Base-by-base conservation (phyloP, 2,329 filamentous ascomycete species). In the Cordyceps fumosorosea region DNA sequence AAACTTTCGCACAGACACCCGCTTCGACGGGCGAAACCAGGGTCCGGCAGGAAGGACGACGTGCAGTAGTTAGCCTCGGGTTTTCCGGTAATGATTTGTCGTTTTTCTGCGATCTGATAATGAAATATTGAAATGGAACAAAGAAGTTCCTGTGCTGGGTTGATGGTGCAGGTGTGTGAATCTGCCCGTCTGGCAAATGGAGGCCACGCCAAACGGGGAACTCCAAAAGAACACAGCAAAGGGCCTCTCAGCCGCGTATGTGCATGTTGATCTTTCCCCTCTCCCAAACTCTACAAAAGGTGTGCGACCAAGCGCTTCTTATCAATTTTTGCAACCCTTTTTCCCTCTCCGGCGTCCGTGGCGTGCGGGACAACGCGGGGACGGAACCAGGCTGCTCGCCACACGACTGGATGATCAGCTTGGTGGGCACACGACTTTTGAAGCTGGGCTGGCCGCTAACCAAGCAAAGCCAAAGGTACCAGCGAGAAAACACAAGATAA, bases 361-460 rank as follows among this genome's bases (percentile, higher is more conserved):
- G 44, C 44, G 26, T 57, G 55, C 55, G 55, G 55, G 55, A 45
- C 44, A 57, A 57, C 55, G 55, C 55, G 55, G 55, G 55, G 55
- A 18, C 24, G 20, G 20, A 55, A 44, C 22, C 20, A 50, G 29
- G 44, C 29, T 40, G 53, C 53, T 37, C 34, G 34, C 26, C 48
- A 34, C 50, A 24, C 29, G 14, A 40, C 34, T 55, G 24, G 20
- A 32, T 42, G 8, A 58, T 58, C 56, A 58, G 56, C 56, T 50
- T 48, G 45, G 44, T 26, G 45, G 45, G 56, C 45, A 40, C 56
- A 50, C 56, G 55, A 57, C 32, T 37, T 44, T 50, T 32, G 29
- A 29, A 37, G 34, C 34, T 37, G 34, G 29, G 29, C 55, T 57
- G 44, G 55, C n/a, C 55, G n/a, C 44, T 26, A 40, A 18, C 20